Evolutionary conservation across 2,329 filamentous ascomycete genomes (phyloP), one percentile per base, ranked within the genome.

Genomic region (Leptographium lundbergii): DNA sequence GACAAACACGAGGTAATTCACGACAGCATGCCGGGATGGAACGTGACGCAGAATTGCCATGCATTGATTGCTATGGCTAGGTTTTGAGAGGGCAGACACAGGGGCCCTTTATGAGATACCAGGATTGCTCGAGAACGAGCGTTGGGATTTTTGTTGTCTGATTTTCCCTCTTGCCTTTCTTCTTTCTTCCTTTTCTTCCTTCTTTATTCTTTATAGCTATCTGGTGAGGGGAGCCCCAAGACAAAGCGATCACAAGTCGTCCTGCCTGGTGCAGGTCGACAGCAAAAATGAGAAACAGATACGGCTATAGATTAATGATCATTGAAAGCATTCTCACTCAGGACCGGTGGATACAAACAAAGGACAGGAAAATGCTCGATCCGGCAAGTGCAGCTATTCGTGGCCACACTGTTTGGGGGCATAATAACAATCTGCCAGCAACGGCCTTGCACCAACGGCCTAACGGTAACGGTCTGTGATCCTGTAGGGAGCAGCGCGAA

Each of bases 231-330:
- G 4, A 24, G 14, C 13, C 13, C 47, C 19, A 22, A 13, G 45
- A 22, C n/a, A 47, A 11, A 24, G n/a, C 45, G 24, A 13, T 17
- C 13, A 4, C 22, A 51, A 1, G 32, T 10, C 22, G 14, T 10
- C 54, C 36, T 55, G 54, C 54, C 54, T 42, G 54, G 54, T n/a
- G 54, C 54, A 55, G 54, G 24, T 36, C 11, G n/a, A n/a, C 32
- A 7, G 42, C 42, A 27, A 22, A 39, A 36, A 29, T n/a, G 9
- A 29, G 7, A 22, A 27, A n/a, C 27, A 27, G 10, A 55, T 29
- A 39, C 36, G 36, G 36, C 4, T 9, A 39, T 27, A 25, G 11
- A n/a, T 25, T 45, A 55, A 42, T 45, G 25, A 25, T 6, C n/a
- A 54, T 14, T 14, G 36, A 39, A 39, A 17, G 3, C 14, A 14